Percentiles rank a stretch among this genome's conserved stretches.
phyloP scores from a whole-genome alignment of 805 yeast species.

The Metschnikowia anglica region DNA sequence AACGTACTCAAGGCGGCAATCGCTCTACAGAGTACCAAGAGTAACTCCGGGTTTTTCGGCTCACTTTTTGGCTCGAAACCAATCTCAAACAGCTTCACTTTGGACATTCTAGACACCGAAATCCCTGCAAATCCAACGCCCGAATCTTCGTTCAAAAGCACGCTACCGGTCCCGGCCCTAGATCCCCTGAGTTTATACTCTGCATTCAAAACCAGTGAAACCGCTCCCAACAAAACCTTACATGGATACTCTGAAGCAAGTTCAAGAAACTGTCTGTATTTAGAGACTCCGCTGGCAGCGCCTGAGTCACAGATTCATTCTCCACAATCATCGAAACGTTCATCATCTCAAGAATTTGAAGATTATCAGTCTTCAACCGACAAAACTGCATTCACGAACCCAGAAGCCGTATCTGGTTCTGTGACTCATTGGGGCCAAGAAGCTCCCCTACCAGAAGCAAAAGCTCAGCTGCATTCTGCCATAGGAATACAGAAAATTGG shows the following conservation, averaged over 20 bases:
- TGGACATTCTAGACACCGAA: conserved; percentile 9
- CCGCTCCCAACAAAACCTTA: no score
- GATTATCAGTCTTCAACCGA: conserved; percentile 10
- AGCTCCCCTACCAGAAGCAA: no score
- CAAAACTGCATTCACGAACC: conserved; percentile 4
- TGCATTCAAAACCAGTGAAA: no score
- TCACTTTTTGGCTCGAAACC: conserved; percentile 28
- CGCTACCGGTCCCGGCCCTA: no score
- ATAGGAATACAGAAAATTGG: no score
- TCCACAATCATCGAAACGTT: not conserved
- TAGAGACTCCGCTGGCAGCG: no score
- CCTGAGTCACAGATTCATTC: not conserved
- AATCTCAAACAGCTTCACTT: conserved; percentile 15
- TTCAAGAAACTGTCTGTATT: no score
- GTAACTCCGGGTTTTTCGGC: conserved; percentile 31
- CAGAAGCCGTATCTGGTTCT: not conserved
- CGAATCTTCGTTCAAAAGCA: not conserved
- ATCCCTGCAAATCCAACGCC: not conserved
- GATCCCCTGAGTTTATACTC: no score
- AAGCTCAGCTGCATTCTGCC: no score
- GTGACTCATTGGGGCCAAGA: not conserved
- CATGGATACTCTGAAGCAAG: no score
- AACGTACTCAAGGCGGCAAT: conserved; percentile 30
- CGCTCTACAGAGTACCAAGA: conserved; percentile 21
- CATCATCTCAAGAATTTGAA: conserved; percentile 7